Evolutionary conservation across 768 basidiomycete species (phyloP).

Genomic region (Brasilioporus rufonigricans): DNA sequence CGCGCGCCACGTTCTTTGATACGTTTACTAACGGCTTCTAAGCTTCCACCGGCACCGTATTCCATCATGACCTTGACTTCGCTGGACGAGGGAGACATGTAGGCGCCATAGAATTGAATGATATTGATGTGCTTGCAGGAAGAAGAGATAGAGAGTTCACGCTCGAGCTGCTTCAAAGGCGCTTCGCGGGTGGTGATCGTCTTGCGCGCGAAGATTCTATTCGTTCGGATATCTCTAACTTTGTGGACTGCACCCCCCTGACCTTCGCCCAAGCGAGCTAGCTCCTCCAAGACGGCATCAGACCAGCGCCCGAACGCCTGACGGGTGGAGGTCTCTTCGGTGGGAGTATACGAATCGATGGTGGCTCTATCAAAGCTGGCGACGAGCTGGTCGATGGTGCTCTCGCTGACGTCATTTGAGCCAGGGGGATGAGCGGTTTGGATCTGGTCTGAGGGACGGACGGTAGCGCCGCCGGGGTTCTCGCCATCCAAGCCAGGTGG

Average conservation of each 20-base stretch:
- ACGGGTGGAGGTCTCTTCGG: constrained; percentile 34
- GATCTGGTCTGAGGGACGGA: constrained; percentile 39
- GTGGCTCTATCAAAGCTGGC: constrained; percentile 29
- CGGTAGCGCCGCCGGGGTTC: constrained; percentile 41
- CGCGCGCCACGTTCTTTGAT: constrained; percentile 76
- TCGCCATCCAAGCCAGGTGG: constrained; percentile 34
- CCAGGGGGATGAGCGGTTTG: constrained; percentile 32
- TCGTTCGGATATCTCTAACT: constrained; percentile 80
- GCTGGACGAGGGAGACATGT: constrained; percentile 79
- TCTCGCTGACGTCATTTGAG: constrained; percentile 27
- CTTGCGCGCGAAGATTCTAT: constrained; percentile 88
- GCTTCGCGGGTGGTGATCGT: constrained; percentile 89
- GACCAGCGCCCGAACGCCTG: constrained; percentile 45
- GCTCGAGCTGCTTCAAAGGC: constrained; percentile 86
- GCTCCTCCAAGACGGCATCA: constrained; percentile 72
- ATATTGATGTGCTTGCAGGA: constrained; percentile 84
- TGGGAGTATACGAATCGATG: constrained; percentile 33
- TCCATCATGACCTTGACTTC: constrained; percentile 98
- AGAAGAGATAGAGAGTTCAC: constrained; percentile 89
- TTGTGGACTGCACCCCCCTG: constrained; percentile 96
- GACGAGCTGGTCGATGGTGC: constrained; percentile 38
- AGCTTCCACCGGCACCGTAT: constrained; percentile 78
- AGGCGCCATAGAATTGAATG: constrained; percentile 89
- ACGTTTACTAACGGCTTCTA: constrained; percentile 85
- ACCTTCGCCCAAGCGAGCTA: constrained; percentile 85